A percentile compares a stretch with the other conserved stretches of the same genome.
phyloP scores from a whole-genome alignment of 73 alveolate genomes.

The Paramecium bursaria region DNA sequence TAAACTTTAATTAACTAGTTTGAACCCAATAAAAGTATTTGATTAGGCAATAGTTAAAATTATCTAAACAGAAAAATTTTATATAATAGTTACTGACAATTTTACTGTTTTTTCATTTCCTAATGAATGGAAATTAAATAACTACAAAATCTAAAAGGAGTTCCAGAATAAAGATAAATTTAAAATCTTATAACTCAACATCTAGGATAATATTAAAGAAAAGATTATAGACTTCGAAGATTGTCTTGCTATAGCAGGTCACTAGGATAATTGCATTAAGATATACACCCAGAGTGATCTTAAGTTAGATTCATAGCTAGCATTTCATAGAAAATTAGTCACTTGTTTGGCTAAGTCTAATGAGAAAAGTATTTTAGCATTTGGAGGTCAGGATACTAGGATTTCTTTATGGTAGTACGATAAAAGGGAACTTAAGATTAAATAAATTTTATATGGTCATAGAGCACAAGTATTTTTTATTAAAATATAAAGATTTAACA shows the following conservation, averaged over 20 bases:
- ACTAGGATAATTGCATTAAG: slow-evolving; percentile 11
- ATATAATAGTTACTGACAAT: neutral
- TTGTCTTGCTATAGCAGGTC: slow-evolving; percentile 23
- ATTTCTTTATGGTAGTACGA: slow-evolving; percentile 57
- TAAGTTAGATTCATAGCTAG: neutral
- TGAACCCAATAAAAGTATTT: neutral
- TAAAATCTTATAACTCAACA: neutral
- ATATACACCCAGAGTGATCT: slow-evolving; percentile 10
- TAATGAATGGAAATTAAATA: slow-evolving; percentile 23
- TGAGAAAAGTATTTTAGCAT: slow-evolving; percentile 15
- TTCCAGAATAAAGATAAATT: slow-evolving; percentile 9
- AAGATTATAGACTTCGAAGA: slow-evolving; percentile 1
- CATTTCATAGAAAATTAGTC: slow-evolving; percentile 33
- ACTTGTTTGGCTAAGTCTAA: slow-evolving; percentile 55
- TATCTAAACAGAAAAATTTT: slow-evolving; percentile 16
- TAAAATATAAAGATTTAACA: too few relatives aligned
- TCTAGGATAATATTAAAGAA: neutral
- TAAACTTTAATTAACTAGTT: neutral
- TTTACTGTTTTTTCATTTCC: neutral
- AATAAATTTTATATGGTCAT: slow-evolving; percentile 51
- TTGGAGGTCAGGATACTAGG: slow-evolving; percentile 66
- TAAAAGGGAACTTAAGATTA: neutral
- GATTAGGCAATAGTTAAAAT: neutral
- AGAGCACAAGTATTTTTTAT: neutral
- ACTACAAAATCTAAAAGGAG: slow-evolving; percentile 34